Base-by-base conservation (phyloP, 805 yeast species). In the Candida khao-thaluensis region DNA sequence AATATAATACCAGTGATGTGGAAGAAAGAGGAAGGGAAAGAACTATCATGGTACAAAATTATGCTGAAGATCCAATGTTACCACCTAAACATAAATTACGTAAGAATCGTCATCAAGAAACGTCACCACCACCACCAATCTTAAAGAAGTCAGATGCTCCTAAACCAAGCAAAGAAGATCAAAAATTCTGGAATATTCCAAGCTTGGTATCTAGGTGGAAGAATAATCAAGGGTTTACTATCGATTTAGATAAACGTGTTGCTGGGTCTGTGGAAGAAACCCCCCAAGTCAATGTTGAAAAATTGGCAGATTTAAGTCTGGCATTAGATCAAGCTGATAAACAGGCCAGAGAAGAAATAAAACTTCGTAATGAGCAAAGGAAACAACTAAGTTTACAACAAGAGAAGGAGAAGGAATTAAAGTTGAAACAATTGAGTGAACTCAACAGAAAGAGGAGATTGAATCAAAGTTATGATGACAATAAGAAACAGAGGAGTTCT, bases 141-240 rank as follows among this genome's bases (percentile, higher is more conserved):
- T 59, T 64, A 37, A 45, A 55, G 8, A 28, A 27, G 11, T 71
- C 79, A 5, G 77, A 77, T 38, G 29, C 39, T 11, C 49, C 27
- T 44, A 72, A 58, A 51, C 57, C 83, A 14, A 76, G 89, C 0
- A 76, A 77, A 18, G 86, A 82, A 48, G 95, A 89, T 38, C 85
- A 80, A 47, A 78, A 76, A 18, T 73, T 77, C 44, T 91, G 97
- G 96, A 72, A 74, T 34, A 88, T 93, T 21, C 98, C 98, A 0
- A 81, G 95, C 0, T 87, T 95, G 1, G 77, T 91, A 0, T 91
- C 98, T 1, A 88, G 87, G 58, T 93, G 98, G 97, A 90, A 89
- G 59, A 93, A 93, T 59, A 86, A 90, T 12, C 84, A 85, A 50
- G 97, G 98, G 1, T 87, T 80, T 55, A 80, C 95, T 1, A 81